Base-by-base conservation (phyloP, 441 rosid species). In the Gossypium davidsonii region DNA sequence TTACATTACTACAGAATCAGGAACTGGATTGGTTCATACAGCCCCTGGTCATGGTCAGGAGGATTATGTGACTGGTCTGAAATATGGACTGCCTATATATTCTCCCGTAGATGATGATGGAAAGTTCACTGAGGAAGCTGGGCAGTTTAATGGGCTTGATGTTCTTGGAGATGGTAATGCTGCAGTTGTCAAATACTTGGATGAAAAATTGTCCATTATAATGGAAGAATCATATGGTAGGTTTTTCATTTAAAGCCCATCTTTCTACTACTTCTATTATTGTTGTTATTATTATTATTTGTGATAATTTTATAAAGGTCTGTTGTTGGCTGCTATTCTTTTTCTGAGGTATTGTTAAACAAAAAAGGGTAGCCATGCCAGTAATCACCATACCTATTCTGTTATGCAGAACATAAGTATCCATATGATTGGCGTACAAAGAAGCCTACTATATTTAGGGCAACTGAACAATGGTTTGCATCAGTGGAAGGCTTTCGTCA, bases 11-110 rank as follows among this genome's bases (percentile, higher is more conserved):
- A 95, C 95, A n/a, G 98, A 95, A 83, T 87, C 98, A 56, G 98
- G 99, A 84, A 95, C 98, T 70, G 98, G 99, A 66, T 83, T 95
- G 78, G 98, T 95, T 79, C 99, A 95, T 86, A 95, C 98, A 31
- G 99, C 99, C 78, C 99, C 99, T 73, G 98, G 98, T 76, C 99
- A 95, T 85, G 99, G 98, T 76, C 98, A 87, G 81, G 99, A 95
- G 82, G 99, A 95, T 84, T 93, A 91, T 80, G 83, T 79, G 73
- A 95, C 97, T 57, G 96, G 97, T 72, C 76, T 87, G 72, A 95
- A 95, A 84, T 95, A 91, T 84, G 96, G 97, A 73, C 83, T 95
- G 71, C 88, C 98, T 76, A 59, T 95, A 67, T 73, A 81, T 71
- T 91, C 98, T 80, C 98, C 97, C 2, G 98, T 95, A 64, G 95